Evolutionary conservation across 1,284 basidiomycete genomes (phyloP), one percentile per base, ranked within the genome.

Genomic region (Puccinia brachypodii): DNA sequence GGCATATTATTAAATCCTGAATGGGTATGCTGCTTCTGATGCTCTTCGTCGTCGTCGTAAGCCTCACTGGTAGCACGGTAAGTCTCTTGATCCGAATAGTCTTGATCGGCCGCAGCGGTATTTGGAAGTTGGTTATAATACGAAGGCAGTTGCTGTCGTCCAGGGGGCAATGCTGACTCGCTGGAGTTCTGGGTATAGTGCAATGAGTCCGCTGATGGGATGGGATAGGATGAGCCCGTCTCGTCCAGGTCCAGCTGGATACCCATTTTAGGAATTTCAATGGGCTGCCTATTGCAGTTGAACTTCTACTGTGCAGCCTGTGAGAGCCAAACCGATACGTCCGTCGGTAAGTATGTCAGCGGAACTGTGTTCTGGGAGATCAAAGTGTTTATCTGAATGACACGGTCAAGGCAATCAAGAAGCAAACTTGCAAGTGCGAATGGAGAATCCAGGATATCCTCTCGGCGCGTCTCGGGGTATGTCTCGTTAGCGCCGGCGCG

Each of bases 201-300:
- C 19, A 56, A 25, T 3, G 3, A 22, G 19, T 50, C 44, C 14
- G 33, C 69, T 6, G 50, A 56, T 33, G 69, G 50, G 25, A 72
- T 50, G 69, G 69, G 50, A 56, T 53, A 50, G 33, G 69, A 33
- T 2, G 44, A 53, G 31, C 69, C 28, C 8, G 28, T 56, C 16
- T 72, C 47, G 69, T 50, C 69, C 16, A 72, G 38, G 13, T 72
- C 47, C 9, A 36, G 69, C 68, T 47, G 68, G 14, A 71, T 71
- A 53, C 53, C 47, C 47, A 72, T 72, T 53, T 40, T 42, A 16
- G 64, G 64, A 68, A 3, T 64, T 0, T 16, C 7, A 64, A 64
- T 8, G 11, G 60, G 31, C 60, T 16, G 33, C 60, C 19, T 64
- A 7, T 66, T 3, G 13, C 64, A 42, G 64, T 68, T 68, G 7